Evolutionary conservation across 495 filamentous ascomycete species (phyloP), one percentile per base, ranked within the genome.

Genomic region (Glonium stellatum): DNA sequence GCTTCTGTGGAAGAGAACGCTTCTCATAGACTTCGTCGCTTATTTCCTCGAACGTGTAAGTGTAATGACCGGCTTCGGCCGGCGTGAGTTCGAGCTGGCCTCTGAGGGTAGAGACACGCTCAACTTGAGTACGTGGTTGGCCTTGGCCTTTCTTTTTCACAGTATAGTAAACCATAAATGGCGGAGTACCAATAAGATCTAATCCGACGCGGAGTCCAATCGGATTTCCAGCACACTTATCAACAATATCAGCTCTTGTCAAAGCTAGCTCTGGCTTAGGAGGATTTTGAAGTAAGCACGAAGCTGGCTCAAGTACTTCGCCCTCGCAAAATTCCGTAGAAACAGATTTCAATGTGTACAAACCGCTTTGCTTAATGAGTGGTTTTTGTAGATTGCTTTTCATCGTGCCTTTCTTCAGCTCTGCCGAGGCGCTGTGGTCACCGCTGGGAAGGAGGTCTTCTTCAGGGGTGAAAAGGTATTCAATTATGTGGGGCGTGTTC

Each of bases 141-240:
- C 80, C 77, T 0, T 72, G 77, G 50, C 85, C 83, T 23, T 80
- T 79, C 61, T 76, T 77, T 48, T 85, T 81, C 47, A 88, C 77
- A 27, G 82, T 82, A 67, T 96, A 97, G 2, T 75, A 73, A 23
- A 98, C 76, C 8, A 77, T 73, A 74, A 97, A 98, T 5, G 90
- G 90, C 54, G 93, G 93, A 0, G 91, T 95, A 35, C 93, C 93
- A 22, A 89, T 84, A 44, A 98, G 73, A 62, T 96, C 88, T 46
- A 97, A 74, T 65, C 91, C 88, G 22, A 98, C 89, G 11, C 85
- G 79, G 39, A 97, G 78, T 22, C 93, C 93, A 62, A 98, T 87
- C 0, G 92, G 89, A 66, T 89, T 95, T 51, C 90, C 88, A 41
- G 91, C 92, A 72, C 93, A 98, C 65, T 92, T 95, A 69, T 97